phyloP scores from a whole-genome alignment of 2,329 filamentous ascomycete genomes.

The Sporothrix variecibatus region DNA sequence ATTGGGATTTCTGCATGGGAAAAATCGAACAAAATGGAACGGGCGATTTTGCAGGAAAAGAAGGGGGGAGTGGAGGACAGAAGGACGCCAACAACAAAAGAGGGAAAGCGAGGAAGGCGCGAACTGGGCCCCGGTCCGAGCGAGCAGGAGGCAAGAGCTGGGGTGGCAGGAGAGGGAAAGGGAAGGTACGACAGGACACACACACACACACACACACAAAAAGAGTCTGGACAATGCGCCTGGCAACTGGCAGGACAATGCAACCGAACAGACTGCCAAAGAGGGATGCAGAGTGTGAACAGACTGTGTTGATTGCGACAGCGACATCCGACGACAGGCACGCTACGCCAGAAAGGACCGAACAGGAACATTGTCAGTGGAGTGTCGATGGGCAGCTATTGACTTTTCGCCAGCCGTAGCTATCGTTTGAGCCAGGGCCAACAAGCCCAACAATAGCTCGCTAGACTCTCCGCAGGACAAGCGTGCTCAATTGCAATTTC shows the following conservation, averaged over 20 bases:
- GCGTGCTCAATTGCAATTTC: slow-evolving; percentile 3
- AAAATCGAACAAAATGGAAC: neutral
- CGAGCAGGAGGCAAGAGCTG: neutral
- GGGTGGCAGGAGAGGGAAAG: neutral
- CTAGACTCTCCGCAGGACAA: slow-evolving; percentile 12
- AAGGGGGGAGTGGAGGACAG: neutral
- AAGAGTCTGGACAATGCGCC: neutral
- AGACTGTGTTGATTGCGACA: neutral
- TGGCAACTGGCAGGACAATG: neutral
- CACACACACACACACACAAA: neutral
- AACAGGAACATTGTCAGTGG: neutral
- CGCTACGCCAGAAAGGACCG: neutral
- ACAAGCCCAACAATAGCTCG: neutral
- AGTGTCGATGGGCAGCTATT: neutral
- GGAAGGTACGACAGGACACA: neutral
- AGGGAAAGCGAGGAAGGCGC: neutral
- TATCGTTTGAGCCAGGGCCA: neutral
- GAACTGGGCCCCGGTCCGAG: neutral
- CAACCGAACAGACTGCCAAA: neutral
- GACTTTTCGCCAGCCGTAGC: neutral
- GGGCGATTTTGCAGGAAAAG: neutral
- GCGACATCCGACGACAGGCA: neutral
- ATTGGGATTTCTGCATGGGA: slow-evolving; percentile 2
- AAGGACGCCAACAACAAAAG: neutral
- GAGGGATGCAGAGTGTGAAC: neutral